Base-by-base conservation (phyloP, 164 flowering plant genomes). In the Vitis amurensis region DNA sequence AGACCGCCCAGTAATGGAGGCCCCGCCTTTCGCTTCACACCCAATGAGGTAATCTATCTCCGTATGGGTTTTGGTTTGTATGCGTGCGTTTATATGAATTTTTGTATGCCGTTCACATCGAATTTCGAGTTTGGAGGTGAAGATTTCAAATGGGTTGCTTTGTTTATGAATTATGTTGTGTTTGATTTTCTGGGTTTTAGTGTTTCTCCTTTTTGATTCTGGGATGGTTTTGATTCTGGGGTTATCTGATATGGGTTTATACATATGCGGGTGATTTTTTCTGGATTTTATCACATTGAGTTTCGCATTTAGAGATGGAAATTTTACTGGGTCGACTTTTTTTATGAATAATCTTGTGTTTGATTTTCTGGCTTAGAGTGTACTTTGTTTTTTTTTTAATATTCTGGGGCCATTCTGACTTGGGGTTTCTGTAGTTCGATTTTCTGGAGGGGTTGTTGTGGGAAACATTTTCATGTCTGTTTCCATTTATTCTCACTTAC, bases 1-100 rank as follows among this genome's bases (percentile, higher is more conserved):
- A 73, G 93, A 72, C 91, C 91, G 50, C 91, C 93, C 9, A 83
- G 89, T 61, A 82, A 80, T 63, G 93, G 93, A 61, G 90, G 84
- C 61, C 90, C 93, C 15, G 82, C 91, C 67, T 89, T 89, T 64
- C 91, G 93, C 50, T 89, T 89, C 79, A 81, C 77, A 17, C 73
- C 67, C 6, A 10, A 67, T 23, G 93, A 89, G 93, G 93, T 88
- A 72, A 37, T 11, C 16, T 55, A 48, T 63, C 14, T 47, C 61
- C 14, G 9, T 63, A 11, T 19, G 11, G 9, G 9, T 55, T 12
- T 27, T 19, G 51, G 3, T 52, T 11, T 16, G 52, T 27, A 55
- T 12, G 49, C 52, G 10, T 49, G 19, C 11, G 15, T 48, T n/a
- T 57, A 37, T 58, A 3, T 37, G 58, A 29, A 52, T 53, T 5